These are phyloP conservation scores for Russula olivacea DNA, from an alignment of 768 basidiomycete genomes.

Conservation along the genomic window DNA sequence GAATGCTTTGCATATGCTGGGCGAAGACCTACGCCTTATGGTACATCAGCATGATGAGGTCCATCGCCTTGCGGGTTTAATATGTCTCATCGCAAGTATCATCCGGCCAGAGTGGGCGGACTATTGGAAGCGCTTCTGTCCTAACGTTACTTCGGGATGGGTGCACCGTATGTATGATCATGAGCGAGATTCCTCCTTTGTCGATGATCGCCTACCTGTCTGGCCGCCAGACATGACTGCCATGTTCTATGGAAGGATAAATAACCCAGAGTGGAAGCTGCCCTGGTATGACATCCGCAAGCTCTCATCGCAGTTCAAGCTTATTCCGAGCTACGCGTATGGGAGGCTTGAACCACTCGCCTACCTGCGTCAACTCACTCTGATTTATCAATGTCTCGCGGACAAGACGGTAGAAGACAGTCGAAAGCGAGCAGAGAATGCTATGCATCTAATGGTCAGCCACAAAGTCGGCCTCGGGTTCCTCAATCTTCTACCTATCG, in stretches of 20 bases:
- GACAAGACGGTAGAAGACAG: slow-evolving; percentile 46
- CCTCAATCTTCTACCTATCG: slow-evolving; percentile 55
- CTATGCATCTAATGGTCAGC: slow-evolving; percentile 50
- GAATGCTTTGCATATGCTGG: slow-evolving; percentile 74
- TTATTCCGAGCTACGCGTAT: slow-evolving; percentile 52
- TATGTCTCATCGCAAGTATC: slow-evolving; percentile 55
- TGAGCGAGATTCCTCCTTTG: slow-evolving; percentile 33
- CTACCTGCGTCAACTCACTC: slow-evolving; percentile 48
- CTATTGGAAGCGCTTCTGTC: slow-evolving; percentile 83
- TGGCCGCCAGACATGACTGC: slow-evolving; percentile 75
- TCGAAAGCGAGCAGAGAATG: slow-evolving; percentile 62
- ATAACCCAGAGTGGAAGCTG: slow-evolving; percentile 63
- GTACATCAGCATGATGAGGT: slow-evolving; percentile 52
- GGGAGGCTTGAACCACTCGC: slow-evolving; percentile 56
- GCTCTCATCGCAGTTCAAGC: slow-evolving; percentile 44
- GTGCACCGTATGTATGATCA: slow-evolving; percentile 28
- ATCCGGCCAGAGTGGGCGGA: slow-evolving; percentile 85
- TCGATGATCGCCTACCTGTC: slow-evolving; percentile 68
- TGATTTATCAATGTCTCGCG: slow-evolving; percentile 53
- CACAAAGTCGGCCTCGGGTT: slow-evolving; percentile 43
- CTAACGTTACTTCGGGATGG: slow-evolving; percentile 57
- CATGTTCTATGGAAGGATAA: slow-evolving; percentile 49
- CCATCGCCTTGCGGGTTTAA: slow-evolving; percentile 50
- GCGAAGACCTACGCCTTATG: slow-evolving; percentile 60
- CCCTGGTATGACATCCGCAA: slow-evolving; percentile 38